phyloP scores from a whole-genome alignment of 2,329 filamentous ascomycete species.

The Colletotrichum sp. region DNA sequence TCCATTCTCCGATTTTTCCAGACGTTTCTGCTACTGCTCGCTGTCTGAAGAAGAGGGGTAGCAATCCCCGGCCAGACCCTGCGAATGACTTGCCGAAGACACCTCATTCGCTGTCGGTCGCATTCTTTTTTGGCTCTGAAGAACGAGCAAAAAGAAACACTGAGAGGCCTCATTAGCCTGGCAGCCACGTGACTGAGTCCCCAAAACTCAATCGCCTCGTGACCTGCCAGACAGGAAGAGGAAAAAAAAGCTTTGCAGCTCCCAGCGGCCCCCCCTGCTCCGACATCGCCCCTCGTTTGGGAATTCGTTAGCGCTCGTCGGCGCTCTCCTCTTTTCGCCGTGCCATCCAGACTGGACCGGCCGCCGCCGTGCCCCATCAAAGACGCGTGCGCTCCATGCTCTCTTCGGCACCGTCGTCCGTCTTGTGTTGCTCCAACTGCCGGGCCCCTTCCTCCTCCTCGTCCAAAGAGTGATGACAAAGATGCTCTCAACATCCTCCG shows the following conservation, averaged over 20 bases:
- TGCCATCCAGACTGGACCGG: not conserved
- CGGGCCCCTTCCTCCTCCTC: not conserved
- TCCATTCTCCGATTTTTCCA: not conserved
- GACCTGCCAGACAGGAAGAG: not conserved
- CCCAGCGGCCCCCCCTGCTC: not conserved
- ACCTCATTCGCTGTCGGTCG: not conserved
- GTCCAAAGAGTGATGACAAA: not conserved
- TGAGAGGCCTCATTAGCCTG: not conserved
- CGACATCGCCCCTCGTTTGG: conserved; percentile 7
- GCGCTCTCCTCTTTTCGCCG: not conserved
- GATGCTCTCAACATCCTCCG: not conserved
- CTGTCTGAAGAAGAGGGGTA: not conserved
- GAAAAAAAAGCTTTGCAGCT: not conserved
- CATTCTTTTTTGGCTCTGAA: not conserved
- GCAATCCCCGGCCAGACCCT: not conserved
- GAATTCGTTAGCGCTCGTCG: not conserved
- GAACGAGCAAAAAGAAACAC: not conserved
- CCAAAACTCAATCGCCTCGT: not conserved
- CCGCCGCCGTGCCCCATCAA: not conserved
- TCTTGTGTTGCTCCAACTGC: not conserved
- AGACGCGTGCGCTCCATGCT: not conserved
- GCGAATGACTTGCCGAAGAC: not conserved
- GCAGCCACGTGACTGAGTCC: not conserved
- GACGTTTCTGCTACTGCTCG: not conserved
- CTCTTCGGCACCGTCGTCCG: not conserved